Evolutionary conservation across 2,329 filamentous ascomycete species (phyloP), one percentile per base, ranked within the genome.

Genomic region (Sporothrix brasiliensis): DNA sequence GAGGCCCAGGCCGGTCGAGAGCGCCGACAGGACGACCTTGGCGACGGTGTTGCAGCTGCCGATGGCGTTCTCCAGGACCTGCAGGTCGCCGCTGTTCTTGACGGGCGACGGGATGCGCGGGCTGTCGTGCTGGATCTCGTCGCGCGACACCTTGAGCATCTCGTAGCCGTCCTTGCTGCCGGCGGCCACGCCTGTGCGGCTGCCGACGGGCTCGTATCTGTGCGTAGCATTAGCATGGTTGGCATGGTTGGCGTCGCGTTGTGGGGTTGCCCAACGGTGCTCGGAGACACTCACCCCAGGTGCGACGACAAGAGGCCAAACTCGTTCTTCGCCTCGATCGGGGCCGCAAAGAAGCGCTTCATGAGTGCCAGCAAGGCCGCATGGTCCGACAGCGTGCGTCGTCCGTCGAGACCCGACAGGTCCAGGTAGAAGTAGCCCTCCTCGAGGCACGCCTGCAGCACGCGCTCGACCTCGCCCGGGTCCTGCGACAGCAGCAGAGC

Each of bases 401-500:
- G 83, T 73, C 85, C 85, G 74, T 87, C 85, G 71, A 86, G 84
- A 72, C 79, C 80, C 73, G 83, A 75, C 11, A 87, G 80, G 75
- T 87, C 83, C 53, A 87, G 81, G 76, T 87, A 86, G 77, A 87
- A 87, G 80, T 83, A 87, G 1, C 85, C 85, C 47, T 84, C 81
- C 24, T 82, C 79, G 71, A 83, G 78, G 76, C 85, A 87, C 73
- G 80, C 81, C 49, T 80, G 78, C 69, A 86, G 76, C 9, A 86
- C 78, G 74, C 82, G 85, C 72, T 86, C 83, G 10, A 87, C 77
- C 77, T 87, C 85, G 24, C 77, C 78, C 9, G 85, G 84, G 72
- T 87, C 84, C 73, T 86, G 83, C 0, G 84, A 87, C 49, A 87
- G 83, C 68, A 87, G 77, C 61, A 79, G 79, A 21, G 80, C 81